phyloP scores from a whole-genome alignment of 345 rosid genomes.

The Dipteronia sinensis region DNA sequence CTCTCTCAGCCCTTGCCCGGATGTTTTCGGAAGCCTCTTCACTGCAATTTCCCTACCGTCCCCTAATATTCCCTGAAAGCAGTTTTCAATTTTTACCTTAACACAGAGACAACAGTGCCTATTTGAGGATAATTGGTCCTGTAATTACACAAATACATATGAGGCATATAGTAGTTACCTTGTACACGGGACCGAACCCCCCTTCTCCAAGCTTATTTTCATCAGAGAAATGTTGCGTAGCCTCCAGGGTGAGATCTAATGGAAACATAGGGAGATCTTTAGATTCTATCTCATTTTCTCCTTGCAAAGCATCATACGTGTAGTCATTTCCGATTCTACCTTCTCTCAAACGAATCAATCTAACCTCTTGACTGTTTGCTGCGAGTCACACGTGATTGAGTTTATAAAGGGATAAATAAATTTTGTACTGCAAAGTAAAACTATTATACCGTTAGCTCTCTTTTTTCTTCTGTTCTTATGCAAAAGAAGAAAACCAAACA shows the following conservation, averaged over 20 bases:
- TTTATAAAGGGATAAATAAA: too few species aligned
- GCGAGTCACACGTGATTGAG: not conserved
- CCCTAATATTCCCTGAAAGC: conserved; percentile 11
- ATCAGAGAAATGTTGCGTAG: conserved; percentile 32
- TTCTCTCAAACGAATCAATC: conserved; percentile 17
- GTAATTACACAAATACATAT: too few species aligned
- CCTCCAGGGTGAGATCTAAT: conserved; percentile 16
- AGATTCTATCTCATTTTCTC: conserved; percentile 15
- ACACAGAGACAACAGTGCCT: too few species aligned
- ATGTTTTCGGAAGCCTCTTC: conserved; percentile 27
- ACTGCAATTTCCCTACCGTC: conserved; percentile 23
- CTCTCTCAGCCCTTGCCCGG: conserved; percentile 28
- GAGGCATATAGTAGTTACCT: conserved; percentile 22
- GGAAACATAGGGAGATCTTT: conserved; percentile 27
- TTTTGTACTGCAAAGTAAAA: too few species aligned
- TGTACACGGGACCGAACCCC: conserved; percentile 50
- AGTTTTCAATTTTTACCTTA: too few species aligned
- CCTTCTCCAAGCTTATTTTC: conserved; percentile 53
- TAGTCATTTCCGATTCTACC: not conserved
- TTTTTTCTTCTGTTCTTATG: too few species aligned
- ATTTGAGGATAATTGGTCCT: too few species aligned
- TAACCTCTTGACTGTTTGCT: conserved; percentile 24
- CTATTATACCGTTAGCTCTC: too few species aligned
- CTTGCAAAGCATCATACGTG: not conserved
- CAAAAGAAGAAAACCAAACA: too few species aligned